phyloP scores from a whole-genome alignment of 371 early-diverging fungal species.

The Lichtheimia corymbifera region DNA sequence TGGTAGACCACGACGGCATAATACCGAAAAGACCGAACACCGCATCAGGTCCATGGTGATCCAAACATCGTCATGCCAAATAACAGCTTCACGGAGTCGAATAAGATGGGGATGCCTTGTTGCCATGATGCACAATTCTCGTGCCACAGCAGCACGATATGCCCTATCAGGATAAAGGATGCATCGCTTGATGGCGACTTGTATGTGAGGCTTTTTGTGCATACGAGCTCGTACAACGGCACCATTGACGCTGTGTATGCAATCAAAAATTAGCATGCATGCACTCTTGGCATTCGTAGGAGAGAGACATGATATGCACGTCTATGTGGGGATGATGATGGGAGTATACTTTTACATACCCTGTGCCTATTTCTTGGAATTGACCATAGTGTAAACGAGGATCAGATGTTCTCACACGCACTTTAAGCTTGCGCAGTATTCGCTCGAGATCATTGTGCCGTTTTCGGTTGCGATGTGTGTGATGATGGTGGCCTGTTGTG shows the following conservation, averaged over 20 bases:
- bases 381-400: constrained; percentile 39
- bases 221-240: constrained; percentile 44
- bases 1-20: constrained; percentile 51
- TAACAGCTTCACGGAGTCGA: constrained; percentile 37
- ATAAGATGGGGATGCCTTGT: constrained; percentile 41
- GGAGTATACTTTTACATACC: constrained; percentile 19
- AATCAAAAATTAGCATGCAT: constrained; percentile 6
- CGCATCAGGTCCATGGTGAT: constrained; percentile 55
- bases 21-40: constrained; percentile 48
- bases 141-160: constrained; percentile 46
- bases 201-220: constrained; percentile 31
- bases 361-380: constrained; percentile 56
- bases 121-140: constrained; percentile 50
- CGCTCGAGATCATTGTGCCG: constrained; percentile 40
- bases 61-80: constrained; percentile 49
- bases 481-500: constrained; percentile 24
- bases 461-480: constrained; percentile 24
- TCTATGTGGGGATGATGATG: background rate
- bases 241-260: constrained; percentile 41
- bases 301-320: background rate
- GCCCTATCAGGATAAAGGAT: constrained; percentile 42
- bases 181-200: constrained; percentile 50
- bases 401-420: constrained; percentile 30
- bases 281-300: background rate
- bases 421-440: constrained; percentile 38